phyloP scores from a whole-genome alignment of 202 grass and related monocot species.

The Alloteropsis angusta region DNA sequence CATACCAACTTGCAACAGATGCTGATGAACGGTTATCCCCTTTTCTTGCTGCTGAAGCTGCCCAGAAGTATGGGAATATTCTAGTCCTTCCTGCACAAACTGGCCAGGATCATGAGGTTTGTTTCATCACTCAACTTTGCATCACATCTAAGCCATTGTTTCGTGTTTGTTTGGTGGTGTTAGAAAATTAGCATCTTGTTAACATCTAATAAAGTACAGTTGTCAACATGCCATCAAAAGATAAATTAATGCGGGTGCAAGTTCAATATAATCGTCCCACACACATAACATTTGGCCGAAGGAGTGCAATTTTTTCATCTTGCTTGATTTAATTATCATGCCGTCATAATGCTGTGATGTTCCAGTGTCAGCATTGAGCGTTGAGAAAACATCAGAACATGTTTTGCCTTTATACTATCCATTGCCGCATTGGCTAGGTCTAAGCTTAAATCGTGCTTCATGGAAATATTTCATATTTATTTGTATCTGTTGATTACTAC shows the following conservation, averaged over 20 bases:
- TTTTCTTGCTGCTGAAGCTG: constrained; percentile 39
- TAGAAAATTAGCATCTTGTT: constrained; percentile 6
- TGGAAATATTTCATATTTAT: background rate
- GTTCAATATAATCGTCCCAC: background rate
- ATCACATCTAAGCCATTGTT: background rate
- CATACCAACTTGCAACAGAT: constrained; percentile 47
- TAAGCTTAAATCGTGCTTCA: background rate
- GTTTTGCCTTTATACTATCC: background rate
- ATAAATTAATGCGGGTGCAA: background rate
- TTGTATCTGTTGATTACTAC: constrained; percentile 14
- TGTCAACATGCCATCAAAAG: background rate
- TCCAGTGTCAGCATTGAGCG: background rate
- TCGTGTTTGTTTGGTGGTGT: background rate
- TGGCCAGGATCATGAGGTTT: constrained; percentile 75
- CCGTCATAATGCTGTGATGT: background rate
- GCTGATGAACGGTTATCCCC: constrained; percentile 53
- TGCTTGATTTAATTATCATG: background rate
- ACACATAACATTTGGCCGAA: background rate
- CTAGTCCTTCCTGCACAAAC: constrained; percentile 48
- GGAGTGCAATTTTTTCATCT: background rate
- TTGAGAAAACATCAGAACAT: background rate
- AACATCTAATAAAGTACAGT: background rate
- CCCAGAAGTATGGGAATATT: constrained; percentile 53
- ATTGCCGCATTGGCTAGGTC: background rate
- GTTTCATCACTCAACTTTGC: constrained; percentile 4